A percentile compares a stretch with the other conserved stretches of the same genome.
Conservation (phyloP, 2,329 filamentous ascomycete genomes). For the Huntiella abstrusa region DNA sequence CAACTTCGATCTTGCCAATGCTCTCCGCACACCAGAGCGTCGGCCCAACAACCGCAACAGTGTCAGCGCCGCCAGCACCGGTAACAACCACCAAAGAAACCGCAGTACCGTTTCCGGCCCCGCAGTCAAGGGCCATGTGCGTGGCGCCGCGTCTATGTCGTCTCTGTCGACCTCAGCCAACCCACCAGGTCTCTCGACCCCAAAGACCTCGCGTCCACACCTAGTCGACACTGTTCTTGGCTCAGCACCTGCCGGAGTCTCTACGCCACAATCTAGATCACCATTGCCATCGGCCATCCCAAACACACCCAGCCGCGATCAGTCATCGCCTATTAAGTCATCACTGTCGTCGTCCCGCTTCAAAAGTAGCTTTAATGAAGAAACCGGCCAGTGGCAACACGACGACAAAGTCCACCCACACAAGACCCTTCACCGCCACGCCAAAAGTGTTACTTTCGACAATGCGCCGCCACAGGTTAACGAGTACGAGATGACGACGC, state of each 20-base stretch:
- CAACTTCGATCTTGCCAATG: conserved; percentile 18
- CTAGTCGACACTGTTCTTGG: conserved; percentile 5
- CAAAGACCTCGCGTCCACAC: not conserved
- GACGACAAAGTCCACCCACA: conserved; percentile 45
- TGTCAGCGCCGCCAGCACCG: too few species aligned
- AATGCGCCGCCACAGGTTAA: conserved; percentile 84
- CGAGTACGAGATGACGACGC: conserved; percentile 95
- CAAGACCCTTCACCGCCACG: conserved; percentile 57
- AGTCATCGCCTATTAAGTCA: conserved; percentile 70
- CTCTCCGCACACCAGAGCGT: conserved; percentile 17
- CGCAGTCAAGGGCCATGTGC: conserved; percentile 11
- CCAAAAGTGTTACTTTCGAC: conserved; percentile 96
- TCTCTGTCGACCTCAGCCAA: conserved; percentile 2
- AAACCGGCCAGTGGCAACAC: conserved; percentile 48
- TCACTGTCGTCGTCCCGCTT: conserved; percentile 54
- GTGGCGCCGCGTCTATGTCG: conserved; percentile 15
- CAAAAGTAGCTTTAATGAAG: conserved; percentile 50
- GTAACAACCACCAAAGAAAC: conserved; percentile 18
- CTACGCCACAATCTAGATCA: conserved; percentile 8
- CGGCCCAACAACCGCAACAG: conserved; percentile 19
- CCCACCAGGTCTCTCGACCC: not conserved
- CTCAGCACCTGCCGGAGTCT: conserved; percentile 6
- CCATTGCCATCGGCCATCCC: conserved; percentile 16
- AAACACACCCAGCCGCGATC: conserved; percentile 46
- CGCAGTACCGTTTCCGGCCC: conserved; percentile 26